Conservation (phyloP, 1,139 yeast genomes). For the Blastobotrys serpentis region DNA sequence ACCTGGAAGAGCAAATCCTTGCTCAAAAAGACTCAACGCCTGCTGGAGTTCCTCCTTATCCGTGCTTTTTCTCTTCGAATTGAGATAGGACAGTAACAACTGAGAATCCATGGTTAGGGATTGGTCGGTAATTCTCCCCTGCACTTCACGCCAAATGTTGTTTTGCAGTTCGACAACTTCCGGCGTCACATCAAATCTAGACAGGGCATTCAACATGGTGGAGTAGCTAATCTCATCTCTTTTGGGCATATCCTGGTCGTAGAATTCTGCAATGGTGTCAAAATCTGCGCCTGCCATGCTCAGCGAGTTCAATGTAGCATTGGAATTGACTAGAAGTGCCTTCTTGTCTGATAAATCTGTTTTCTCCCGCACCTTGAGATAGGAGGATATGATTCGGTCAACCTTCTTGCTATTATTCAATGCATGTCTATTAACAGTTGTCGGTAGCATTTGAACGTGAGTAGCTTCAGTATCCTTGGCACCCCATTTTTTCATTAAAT, state of each 20-base stretch:
- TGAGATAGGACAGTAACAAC: conserved; percentile 20
- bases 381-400: conserved; percentile 15
- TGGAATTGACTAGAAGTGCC: conserved; percentile 17
- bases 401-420: conserved; percentile 10
- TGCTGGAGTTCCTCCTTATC: conserved; percentile 2
- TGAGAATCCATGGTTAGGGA: conserved; percentile 16
- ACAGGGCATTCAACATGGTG: conserved; percentile 21
- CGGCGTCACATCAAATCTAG: conserved; percentile 7
- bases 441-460: conserved; percentile 3
- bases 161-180: conserved; percentile 11
- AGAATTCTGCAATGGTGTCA: conserved; percentile 17
- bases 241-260: conserved; percentile 15
- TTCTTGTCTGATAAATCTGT: conserved; percentile 13
- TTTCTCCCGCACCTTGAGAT: conserved; percentile 12
- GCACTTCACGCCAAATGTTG: conserved; percentile 20
- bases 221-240: conserved; percentile 22
- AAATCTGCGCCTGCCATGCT: conserved; percentile 14
- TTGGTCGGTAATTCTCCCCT: conserved; percentile 13
- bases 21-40: conserved; percentile 14
- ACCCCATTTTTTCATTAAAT: conserved; percentile 25
- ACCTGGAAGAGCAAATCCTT: neutral
- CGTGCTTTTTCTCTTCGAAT: conserved; percentile 11
- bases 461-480: conserved; percentile 20
- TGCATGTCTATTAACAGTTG: neutral
- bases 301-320: conserved; percentile 20